Evolutionary conservation across 1,284 basidiomycete genomes (phyloP), one percentile per base, ranked within the genome.

Genomic region (Tilletia setariae): DNA sequence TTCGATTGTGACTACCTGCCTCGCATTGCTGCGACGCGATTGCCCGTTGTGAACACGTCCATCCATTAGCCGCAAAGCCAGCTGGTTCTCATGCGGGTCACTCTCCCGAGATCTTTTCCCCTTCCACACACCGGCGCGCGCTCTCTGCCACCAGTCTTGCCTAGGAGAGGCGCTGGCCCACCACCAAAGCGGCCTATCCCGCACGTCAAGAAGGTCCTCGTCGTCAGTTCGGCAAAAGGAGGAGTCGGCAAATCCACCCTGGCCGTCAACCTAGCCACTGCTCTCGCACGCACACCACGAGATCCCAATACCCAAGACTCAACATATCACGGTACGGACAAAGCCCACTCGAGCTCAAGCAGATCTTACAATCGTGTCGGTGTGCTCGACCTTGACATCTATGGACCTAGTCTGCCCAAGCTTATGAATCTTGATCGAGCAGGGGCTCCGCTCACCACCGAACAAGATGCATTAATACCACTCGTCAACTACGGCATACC

Each of bases 161-260:
- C 61, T 7, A 15, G 61, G 16, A 15, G 61, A 4, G 61, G 82
- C 66, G 83, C 85, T 1, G 85, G 84, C 0, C 82, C 85, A 16
- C 85, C 85, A 1, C 74, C 82, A 46, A 86, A 85, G 63, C 83
- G 84, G 0, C 79, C 79, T 4, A 86, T 87, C 61, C 84, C 84
- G 11, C 80, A 86, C 32, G 86, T 87, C 40, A 85, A 86, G 70
- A 82, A 84, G 64, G 89, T 96, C 32, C 82, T 98, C 8, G 90
- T 89, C 2, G 94, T 98, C 0, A 91, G 93, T 0, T 94, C 91
- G 75, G 95, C 94, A 16, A 98, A 98, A 81, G 96, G 95, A 3
- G 95, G 95, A 1, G 95, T 98, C 1, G 95, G 95, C 7, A 98
- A 98, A 84, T 94, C 92, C 74, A 98, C 94, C 0, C 86, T 98